Evolutionary conservation across 2,329 filamentous ascomycete species (phyloP), one percentile per base, ranked within the genome.

Genomic region (Hirsutella minnesotensis): DNA sequence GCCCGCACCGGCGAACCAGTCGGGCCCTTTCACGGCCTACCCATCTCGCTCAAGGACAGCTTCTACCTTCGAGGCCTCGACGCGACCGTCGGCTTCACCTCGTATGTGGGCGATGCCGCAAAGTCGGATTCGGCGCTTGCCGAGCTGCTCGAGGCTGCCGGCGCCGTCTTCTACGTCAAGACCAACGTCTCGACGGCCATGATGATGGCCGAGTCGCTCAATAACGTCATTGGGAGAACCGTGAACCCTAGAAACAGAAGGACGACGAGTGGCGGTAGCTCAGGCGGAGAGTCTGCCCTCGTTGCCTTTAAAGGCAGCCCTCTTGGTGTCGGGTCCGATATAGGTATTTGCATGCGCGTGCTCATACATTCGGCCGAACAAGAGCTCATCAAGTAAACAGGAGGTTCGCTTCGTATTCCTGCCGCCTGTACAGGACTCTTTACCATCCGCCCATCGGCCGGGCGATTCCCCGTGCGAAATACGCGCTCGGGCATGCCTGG

Each of bases 11-110:
- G 71, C 9, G 60, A 71, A 31, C 59, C 65, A 0, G 19, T 66
- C 1, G 83, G 83, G 0, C 80, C 81, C 2, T 67, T 87, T 2
- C 82, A 86, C 56, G 83, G 56, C 45, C 64, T 82, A 1, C 78
- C 78, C 3, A 59, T 81, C 24, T 78, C 79, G 0, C 68, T 87
- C 38, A 87, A 87, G 53, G 82, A 86, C 60, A 79, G 81, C 53
- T 81, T 85, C 65, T 72, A 83, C 45, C 62, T 83, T 13, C 56
- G 58, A 2, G 77, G 77, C 5, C 66, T 77, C 12, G 77, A 81
- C 47, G 66, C 75, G 19, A 79, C 77, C 0, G 68, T 81, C 1
- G 81, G 82, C 5, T 81, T 87, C 47, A 72, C 73, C 0, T 71
- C 72, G 1, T 70, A 81, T 44, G 75, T 80, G 3, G 69, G 71